phyloP scores from a whole-genome alignment of 345 rosid species.

The Corymbia maculata region DNA sequence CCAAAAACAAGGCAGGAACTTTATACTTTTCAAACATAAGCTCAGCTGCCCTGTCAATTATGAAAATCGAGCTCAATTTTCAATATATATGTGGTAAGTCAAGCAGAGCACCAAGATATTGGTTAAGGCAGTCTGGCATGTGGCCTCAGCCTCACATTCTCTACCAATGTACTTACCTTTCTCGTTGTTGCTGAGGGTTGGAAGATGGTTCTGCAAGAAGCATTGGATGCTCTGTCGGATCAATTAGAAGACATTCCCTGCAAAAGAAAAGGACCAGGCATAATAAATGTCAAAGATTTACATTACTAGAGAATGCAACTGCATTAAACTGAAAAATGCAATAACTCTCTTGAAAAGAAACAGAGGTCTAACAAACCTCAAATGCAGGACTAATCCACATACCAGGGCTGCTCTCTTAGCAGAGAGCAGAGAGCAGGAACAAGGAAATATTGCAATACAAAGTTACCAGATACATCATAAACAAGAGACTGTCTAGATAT shows the following conservation, averaged over 20 bases:
- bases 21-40: slow-evolving; percentile 95
- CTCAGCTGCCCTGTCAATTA: slow-evolving; percentile 70
- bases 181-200: slow-evolving; percentile 87
- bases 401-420: neutral
- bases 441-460: neutral
- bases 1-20: slow-evolving; percentile 95
- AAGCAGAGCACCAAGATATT: neutral
- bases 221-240: slow-evolving; percentile 95
- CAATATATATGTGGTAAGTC: neutral
- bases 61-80: neutral
- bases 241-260: slow-evolving; percentile 78
- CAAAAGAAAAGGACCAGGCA: neutral
- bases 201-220: slow-evolving; percentile 92
- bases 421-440: neutral
- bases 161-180: slow-evolving; percentile 36
- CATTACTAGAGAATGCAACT: neutral
- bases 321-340: neutral
- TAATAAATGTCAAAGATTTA: neutral
- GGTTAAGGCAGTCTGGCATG: neutral
- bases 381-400: neutral
- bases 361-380: neutral
- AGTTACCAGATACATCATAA: neutral
- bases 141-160: neutral
- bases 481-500: neutral
- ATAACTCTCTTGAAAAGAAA: neutral